Evolutionary conservation across 306 rosid genomes (phyloP), one percentile per base, ranked within the genome.

Genomic region (Sophora flavescens): DNA sequence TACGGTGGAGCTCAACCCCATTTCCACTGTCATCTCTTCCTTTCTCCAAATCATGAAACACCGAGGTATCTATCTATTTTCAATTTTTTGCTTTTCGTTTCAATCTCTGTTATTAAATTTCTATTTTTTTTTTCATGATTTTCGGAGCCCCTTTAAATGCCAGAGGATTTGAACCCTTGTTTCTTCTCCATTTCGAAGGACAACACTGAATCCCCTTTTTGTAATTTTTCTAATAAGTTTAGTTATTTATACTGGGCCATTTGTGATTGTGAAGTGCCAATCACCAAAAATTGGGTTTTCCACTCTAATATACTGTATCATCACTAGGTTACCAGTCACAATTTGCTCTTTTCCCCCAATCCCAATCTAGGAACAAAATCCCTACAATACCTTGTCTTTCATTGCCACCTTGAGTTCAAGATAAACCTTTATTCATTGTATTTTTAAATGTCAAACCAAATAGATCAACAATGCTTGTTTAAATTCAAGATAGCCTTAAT

Each of bases 21-120:
- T 88, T 73, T 93, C 96, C 68, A 81, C 91, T 1, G 92, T 87
- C 60, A 93, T 91, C 58, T 88, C 96, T 68, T 89, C 96, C 13
- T 91, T 93, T 84, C 96, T 93, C 67, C 86, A 77, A 45, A 83
- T 93, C 87, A 93, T 91, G 98, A 93, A 86, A 86, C 76, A 86
- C 75, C 91, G 86, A 64, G 97, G 97, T 44, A 44, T 44, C 22
- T 22, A 22, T 22, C 22, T 22, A 22, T 22, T 0, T 41, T 44
- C 50, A 30, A 30, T 30, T 30, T 30, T 30, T 30, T 30, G 32
- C 15, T 4, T n/a, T 59, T 81, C 38, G 3, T 36, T 57, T 67
- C 4, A 6, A 30, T 33, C n/a, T 44, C 8, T 54, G 12, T n/a
- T 22, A 54, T n/a, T 22, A 54, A 54, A 3, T 36, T 22, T 63